Percentiles rank a stretch among this genome's conserved stretches.
Conservation (phyloP, 495 filamentous ascomycete species). For the Penicillium maclennaniae region DNA sequence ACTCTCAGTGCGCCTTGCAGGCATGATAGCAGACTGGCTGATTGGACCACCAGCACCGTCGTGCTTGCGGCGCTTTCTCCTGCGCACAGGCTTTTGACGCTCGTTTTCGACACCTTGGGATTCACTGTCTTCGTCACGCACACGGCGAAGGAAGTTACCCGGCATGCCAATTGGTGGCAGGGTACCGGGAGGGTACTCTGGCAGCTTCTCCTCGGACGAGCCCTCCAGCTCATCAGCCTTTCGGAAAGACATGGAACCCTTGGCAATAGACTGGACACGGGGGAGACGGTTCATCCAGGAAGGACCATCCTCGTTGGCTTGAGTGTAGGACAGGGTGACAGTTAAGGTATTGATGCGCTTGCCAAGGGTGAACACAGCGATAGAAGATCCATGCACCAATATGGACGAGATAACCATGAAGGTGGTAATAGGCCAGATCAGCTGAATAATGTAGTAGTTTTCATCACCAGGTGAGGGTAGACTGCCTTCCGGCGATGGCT, state of each 20-base stretch:
- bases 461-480: constrained; percentile 49
- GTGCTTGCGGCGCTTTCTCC: constrained; percentile 63
- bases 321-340: constrained; percentile 92
- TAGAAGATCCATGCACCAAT: constrained; percentile 92
- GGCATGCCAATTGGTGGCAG: constrained; percentile 73
- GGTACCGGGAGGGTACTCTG: constrained; percentile 70
- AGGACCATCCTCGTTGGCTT: constrained; percentile 82
- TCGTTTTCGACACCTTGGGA: constrained; percentile 52
- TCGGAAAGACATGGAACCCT: constrained; percentile 77
- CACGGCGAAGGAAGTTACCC: constrained; percentile 77
- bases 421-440: constrained; percentile 95
- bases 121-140: constrained; percentile 65
- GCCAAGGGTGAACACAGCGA: constrained; percentile 96
- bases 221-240: constrained; percentile 51
- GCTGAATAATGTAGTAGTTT: constrained; percentile 65
- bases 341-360: constrained; percentile 98
- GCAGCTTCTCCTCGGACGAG: constrained; percentile 58
- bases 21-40: constrained; percentile 83
- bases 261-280: constrained; percentile 76
- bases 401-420: constrained; percentile 96
- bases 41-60: constrained; percentile 82
- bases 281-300: constrained; percentile 94
- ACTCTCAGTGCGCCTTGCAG: constrained; percentile 49
- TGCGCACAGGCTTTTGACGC: constrained; percentile 52
- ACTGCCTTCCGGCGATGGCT: constrained; percentile 62